phyloP scores from a whole-genome alignment of 1,139 yeast species.

The Suhomyces chickasaworum region DNA sequence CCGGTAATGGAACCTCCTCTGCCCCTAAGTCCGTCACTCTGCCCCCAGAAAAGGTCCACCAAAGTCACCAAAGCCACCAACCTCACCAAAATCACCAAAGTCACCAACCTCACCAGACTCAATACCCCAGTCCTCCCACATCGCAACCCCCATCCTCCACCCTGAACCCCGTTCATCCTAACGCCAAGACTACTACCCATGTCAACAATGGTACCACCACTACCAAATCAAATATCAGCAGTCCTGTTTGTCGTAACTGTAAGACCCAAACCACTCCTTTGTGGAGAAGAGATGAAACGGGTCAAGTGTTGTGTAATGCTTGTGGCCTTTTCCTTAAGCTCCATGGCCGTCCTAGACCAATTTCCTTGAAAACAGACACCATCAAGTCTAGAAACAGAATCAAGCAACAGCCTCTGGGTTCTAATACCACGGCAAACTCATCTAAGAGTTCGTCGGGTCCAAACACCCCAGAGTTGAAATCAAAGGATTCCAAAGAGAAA shows the following conservation, averaged over 20 bases:
- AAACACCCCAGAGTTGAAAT: conserved; percentile 49
- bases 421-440: conserved; percentile 20
- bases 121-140: conserved; percentile 8
- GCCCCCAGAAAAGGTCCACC: conserved; percentile 8
- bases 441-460: conserved; percentile 35
- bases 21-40: conserved; percentile 12
- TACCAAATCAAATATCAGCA: conserved; percentile 51
- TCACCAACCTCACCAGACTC: too few relatives aligned
- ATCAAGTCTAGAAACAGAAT: conserved; percentile 87
- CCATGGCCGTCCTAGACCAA: conserved; percentile 92
- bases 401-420: conserved; percentile 41
- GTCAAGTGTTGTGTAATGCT: conserved; percentile 92
- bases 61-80: too few relatives aligned
- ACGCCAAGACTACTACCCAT: conserved; percentile 37
- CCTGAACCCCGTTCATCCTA: conserved; percentile 26
- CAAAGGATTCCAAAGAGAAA: conserved; percentile 35
- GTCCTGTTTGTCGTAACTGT: conserved; percentile 87
- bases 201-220: conserved; percentile 48
- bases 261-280: conserved; percentile 90
- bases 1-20: conserved; percentile 6
- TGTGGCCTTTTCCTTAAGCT: conserved; percentile 89
- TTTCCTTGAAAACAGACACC: conserved; percentile 85
- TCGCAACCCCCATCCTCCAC: conserved; percentile 5
- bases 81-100: too few relatives aligned
- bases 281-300: conserved; percentile 94